Percentiles rank a stretch among this genome's conserved stretches.
Conservation (phyloP, 1,284 basidiomycete genomes). For the Mycena citricolor region DNA sequence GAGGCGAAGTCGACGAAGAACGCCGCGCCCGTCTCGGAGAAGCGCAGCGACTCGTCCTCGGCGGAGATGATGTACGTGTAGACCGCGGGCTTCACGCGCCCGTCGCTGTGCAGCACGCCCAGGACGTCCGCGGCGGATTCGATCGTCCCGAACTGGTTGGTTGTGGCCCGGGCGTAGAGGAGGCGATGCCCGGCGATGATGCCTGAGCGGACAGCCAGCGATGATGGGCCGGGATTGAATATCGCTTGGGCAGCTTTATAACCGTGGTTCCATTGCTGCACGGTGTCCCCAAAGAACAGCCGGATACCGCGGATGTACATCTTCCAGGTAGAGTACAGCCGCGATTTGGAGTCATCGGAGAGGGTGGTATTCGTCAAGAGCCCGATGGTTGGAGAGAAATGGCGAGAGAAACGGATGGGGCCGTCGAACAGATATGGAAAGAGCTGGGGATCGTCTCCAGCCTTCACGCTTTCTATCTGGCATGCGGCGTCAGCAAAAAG, state of each 20-base stretch:
- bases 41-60: conserved; percentile 70
- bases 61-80: conserved; percentile 75
- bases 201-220: conserved; percentile 59
- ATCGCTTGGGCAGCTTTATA: conserved; percentile 72
- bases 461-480: conserved; percentile 35
- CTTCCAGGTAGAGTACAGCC: conserved; percentile 81
- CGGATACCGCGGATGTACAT: conserved; percentile 63
- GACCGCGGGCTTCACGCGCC: conserved; percentile 70
- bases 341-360: conserved; percentile 42
- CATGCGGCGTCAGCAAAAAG: background rate
- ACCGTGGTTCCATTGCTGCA: conserved; percentile 63
- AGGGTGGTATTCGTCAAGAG: conserved; percentile 48
- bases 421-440: conserved; percentile 69
- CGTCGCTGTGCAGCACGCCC: conserved; percentile 46
- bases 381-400: conserved; percentile 68
- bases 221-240: conserved; percentile 57
- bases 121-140: conserved; percentile 46
- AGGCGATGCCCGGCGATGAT: conserved; percentile 71
- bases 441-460: conserved; percentile 32
- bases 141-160: conserved; percentile 63
- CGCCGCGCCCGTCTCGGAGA: conserved; percentile 77
- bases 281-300: conserved; percentile 56
- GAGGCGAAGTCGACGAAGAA: conserved; percentile 81
- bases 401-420: conserved; percentile 67
- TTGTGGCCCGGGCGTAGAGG: conserved; percentile 68